Evolutionary conservation across 305 asterid species (phyloP), one percentile per base, ranked within the genome.

Genomic region (Fraxinus latifolia): DNA sequence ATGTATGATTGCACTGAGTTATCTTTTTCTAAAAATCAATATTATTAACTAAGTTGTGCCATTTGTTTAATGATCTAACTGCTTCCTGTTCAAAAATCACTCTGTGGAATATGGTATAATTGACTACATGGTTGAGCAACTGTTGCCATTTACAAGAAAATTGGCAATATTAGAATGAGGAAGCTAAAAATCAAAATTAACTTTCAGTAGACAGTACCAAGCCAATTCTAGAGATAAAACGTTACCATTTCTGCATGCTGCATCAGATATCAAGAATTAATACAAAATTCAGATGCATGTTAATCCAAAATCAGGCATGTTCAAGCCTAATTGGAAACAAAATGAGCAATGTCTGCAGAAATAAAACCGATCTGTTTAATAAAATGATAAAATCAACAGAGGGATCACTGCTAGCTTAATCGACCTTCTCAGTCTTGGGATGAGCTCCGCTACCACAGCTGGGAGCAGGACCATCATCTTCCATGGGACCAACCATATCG

Each of bases 371-470:
- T 21, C 25, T n/a, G 44, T 55, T 21, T 23, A 1, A 7, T 8
- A 53, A 21, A 58, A 32, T 17, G 8, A 37, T 15, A 55, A 21
- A 19, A 0, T 15, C 37, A 25, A 77, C 14, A 37, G 14, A 12
- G 5, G 19, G 29, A 5, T 36, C 67, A 5, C 21, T 37, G 1
- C 37, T 19, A 55, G 65, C 58, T 91, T 92, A 94, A 90, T 92
- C 98, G 7, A 94, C 98, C 86, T 92, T 95, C 86, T 92, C 98
- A 0, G 90, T 94, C 96, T 94, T 94, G 31, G 96, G 97, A 12
- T 97, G 93, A 47, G 97, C 89, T 15, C 93, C 90, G 6, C 89
- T 73, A 27, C 90, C 83, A 12, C 88, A 88, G 0, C 89, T 79
- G 0, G 95, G 90, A 44, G 84, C 91, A 55, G 90, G 91, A 5